phyloP scores from a whole-genome alignment of 768 basidiomycete species.

The Boletus subparvulus region DNA sequence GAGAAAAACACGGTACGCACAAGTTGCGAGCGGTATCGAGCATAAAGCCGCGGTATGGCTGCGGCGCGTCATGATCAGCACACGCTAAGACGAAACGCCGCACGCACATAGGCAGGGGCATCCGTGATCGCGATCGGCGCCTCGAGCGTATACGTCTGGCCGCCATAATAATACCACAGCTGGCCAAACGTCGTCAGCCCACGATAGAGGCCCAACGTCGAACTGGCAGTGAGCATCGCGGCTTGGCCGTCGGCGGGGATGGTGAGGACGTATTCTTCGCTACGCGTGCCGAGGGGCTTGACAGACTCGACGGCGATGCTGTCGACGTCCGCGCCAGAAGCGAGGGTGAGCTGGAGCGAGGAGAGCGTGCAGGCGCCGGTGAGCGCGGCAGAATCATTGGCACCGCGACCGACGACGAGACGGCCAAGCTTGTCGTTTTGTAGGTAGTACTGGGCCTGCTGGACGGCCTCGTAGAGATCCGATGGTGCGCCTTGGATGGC shows the following conservation, averaged over 20 bases:
- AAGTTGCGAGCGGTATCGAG: slow-evolving; percentile 50
- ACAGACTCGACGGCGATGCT: slow-evolving; percentile 39
- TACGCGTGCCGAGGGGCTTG: slow-evolving; percentile 34
- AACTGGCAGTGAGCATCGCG: slow-evolving; percentile 43
- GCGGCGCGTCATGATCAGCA: not conserved
- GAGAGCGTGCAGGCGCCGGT: slow-evolving; percentile 24
- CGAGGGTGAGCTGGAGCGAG: slow-evolving; percentile 30
- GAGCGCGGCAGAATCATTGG: slow-evolving; percentile 31
- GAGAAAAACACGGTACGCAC: slow-evolving; percentile 18
- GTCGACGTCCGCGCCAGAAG: slow-evolving; percentile 7
- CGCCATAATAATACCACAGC: slow-evolving; percentile 45
- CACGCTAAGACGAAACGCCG: not conserved
- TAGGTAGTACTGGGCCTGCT: slow-evolving; percentile 32
- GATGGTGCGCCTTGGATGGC: slow-evolving; percentile 24
- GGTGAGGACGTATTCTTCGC: slow-evolving; percentile 45
- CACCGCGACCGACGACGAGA: slow-evolving; percentile 42
- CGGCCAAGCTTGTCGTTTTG: slow-evolving; percentile 38
- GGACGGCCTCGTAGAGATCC: slow-evolving; percentile 37
- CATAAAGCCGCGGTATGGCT: slow-evolving; percentile 42
- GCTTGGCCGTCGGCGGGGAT: slow-evolving; percentile 37
- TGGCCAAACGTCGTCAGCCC: slow-evolving; percentile 58
- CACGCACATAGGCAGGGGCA: slow-evolving; percentile 44
- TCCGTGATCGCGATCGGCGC: slow-evolving; percentile 46
- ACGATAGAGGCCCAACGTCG: slow-evolving; percentile 49
- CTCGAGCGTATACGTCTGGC: slow-evolving; percentile 37